A percentile compares a stretch with the other conserved stretches of the same genome.
These are phyloP conservation scores for Usnea hakonensis DNA, from an alignment of 495 filamentous ascomycete genomes.

Conservation along the genomic window DNA sequence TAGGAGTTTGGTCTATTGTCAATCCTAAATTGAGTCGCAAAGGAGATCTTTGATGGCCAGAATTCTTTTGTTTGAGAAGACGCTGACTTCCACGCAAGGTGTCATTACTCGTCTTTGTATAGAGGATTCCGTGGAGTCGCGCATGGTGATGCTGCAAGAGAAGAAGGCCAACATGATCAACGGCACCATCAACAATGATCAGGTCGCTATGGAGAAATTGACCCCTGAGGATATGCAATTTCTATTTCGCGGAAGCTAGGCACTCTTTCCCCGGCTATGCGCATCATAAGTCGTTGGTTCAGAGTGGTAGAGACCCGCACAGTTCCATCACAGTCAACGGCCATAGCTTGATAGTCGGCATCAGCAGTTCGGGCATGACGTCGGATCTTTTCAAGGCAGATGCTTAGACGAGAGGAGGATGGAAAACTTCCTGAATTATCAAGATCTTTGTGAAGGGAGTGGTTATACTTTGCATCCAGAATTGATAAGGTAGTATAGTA, in stretches of 20 bases:
- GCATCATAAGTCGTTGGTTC: no score
- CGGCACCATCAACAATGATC: slow-evolving; percentile 88
- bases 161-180: slow-evolving; percentile 97
- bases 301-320: no score
- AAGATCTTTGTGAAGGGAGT: not conserved
- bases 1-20: not conserved
- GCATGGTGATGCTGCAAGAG: slow-evolving; percentile 91
- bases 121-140: slow-evolving; percentile 89
- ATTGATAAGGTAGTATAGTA: not conserved
- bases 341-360: not conserved
- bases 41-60: not conserved
- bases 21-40: not conserved
- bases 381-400: not conserved
- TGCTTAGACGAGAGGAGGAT: not conserved
- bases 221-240: slow-evolving; percentile 92
- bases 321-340: not conserved
- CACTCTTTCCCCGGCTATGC: not conserved
- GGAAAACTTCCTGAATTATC: not conserved
- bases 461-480: not conserved
- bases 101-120: slow-evolving; percentile 91
- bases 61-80: not conserved
- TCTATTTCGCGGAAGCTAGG: slow-evolving; percentile 65
- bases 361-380: not conserved
- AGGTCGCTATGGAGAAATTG: slow-evolving; percentile 76
- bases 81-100: slow-evolving; percentile 3